Evolutionary conservation across 352 stramenopile species (phyloP).

Genomic region (Phytopythium oedochilum): DNA sequence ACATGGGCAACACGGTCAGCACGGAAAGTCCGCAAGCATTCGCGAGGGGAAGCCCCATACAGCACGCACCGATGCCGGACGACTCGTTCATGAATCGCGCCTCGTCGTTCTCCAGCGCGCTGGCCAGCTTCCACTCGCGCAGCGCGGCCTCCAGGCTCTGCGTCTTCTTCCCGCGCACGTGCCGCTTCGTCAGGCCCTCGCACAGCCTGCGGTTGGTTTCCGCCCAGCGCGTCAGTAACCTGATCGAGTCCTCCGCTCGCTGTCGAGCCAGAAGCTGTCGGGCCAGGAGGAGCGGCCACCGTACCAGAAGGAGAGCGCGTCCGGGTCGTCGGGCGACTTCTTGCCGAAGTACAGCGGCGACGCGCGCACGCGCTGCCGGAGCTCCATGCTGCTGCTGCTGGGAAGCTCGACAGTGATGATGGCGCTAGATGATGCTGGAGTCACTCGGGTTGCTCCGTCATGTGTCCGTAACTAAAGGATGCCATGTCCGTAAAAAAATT

Average conservation of each 20-base stretch:
- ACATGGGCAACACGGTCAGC: not conserved
- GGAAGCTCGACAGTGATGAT: no score
- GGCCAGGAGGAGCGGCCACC: no score
- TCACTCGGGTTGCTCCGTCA: no score
- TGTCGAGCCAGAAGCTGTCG: no score
- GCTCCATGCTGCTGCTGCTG: slow-evolving; percentile 19
- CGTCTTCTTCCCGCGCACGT: slow-evolving; percentile 35
- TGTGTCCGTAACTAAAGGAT: no score
- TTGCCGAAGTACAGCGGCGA: slow-evolving; percentile 49
- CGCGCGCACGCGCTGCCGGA: slow-evolving; percentile 38
- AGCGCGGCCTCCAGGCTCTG: slow-evolving; percentile 39
- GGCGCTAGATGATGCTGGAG: no score
- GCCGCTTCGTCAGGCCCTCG: slow-evolving; percentile 65
- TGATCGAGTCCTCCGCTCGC: no score
- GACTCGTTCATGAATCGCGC: slow-evolving; percentile 78
- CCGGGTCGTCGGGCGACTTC: slow-evolving; percentile 37
- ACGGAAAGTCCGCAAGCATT: not conserved
- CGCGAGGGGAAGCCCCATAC: no score
- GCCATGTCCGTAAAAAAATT: no score
- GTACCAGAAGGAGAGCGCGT: slow-evolving; percentile 58
- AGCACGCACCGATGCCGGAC: slow-evolving; percentile 34
- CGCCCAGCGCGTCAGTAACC: no score
- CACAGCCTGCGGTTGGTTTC: slow-evolving; percentile 56
- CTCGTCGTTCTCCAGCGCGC: slow-evolving; percentile 27
- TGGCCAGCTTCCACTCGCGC: slow-evolving; percentile 43